Evolutionary conservation across 163 green algal genomes (phyloP).

Genomic region (Scenedesmus sp.): DNA sequence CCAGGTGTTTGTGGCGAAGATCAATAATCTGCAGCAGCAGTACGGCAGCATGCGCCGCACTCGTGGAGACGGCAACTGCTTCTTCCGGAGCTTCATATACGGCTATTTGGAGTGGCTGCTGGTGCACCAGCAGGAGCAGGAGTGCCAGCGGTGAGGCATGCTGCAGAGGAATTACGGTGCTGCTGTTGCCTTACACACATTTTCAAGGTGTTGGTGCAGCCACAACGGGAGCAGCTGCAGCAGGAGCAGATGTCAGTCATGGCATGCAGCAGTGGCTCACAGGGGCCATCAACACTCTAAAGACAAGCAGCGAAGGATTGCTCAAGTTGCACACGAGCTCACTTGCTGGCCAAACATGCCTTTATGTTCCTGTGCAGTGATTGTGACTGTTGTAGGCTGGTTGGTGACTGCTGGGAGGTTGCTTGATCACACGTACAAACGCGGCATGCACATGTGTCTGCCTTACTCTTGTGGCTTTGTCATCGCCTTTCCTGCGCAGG

Average conservation of each 20-base stretch:
- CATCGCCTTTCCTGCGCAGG: conserved; percentile 47
- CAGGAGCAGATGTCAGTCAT: neutral
- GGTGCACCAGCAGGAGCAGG: conserved; percentile 61
- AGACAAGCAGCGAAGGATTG: neutral
- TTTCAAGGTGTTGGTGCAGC: neutral
- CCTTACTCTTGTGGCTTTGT: neutral
- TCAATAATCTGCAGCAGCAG: conserved; percentile 22
- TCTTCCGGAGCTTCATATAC: conserved; percentile 86
- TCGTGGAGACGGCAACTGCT: conserved; percentile 87
- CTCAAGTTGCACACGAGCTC: too few species aligned
- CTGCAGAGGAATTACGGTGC: conserved; percentile 10
- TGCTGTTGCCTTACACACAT: neutral
- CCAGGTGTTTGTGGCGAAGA: conserved; percentile 49
- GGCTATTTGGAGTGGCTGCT: conserved; percentile 87
- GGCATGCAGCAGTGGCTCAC: neutral
- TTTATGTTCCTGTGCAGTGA: neutral
- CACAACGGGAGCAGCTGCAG: neutral
- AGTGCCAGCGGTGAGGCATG: conserved; percentile 73
- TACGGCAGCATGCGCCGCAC: conserved; percentile 82
- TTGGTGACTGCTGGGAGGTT: neutral
- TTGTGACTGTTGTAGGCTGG: neutral
- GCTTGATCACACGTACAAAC: neutral
- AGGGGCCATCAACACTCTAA: too few species aligned
- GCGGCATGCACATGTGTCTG: neutral
- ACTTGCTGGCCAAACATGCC: neutral